Percentiles rank a stretch among this genome's conserved stretches.
These are phyloP conservation scores for Hsuehochloa calcarea DNA, from an alignment of 176 grass and related monocot species.

Conservation along the genomic window DNA sequence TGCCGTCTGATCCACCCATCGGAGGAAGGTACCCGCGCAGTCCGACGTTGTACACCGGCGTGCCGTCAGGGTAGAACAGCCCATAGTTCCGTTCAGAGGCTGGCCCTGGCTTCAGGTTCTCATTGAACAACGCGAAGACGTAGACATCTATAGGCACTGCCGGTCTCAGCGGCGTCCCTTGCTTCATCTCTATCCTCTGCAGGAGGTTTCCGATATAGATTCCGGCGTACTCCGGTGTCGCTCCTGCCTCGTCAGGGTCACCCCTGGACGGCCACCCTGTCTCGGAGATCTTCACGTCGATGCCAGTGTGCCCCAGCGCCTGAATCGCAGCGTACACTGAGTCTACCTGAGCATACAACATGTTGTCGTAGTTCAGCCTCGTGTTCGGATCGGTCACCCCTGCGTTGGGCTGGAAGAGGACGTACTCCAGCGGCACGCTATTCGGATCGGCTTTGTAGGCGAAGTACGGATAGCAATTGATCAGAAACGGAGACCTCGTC, in stretches of 20 bases:
- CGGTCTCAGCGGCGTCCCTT: constrained; percentile 77
- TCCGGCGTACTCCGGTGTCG: constrained; percentile 72
- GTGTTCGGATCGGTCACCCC: constrained; percentile 64
- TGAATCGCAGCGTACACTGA: constrained; percentile 72
- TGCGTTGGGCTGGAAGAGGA: constrained; percentile 74
- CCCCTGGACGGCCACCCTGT: constrained; percentile 93
- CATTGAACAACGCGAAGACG: constrained; percentile 91
- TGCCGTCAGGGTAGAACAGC: constrained; percentile 79
- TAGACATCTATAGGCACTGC: constrained; percentile 59
- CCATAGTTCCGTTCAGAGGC: constrained; percentile 88
- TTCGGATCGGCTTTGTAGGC: constrained; percentile 73
- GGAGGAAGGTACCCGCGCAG: constrained; percentile 67
- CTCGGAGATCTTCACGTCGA: constrained; percentile 89
- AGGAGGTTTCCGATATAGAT: constrained; percentile 78
- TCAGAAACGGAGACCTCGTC: constrained; percentile 72
- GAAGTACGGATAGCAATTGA: constrained; percentile 93
- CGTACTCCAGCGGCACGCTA: constrained; percentile 65
- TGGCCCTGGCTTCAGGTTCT: constrained; percentile 83
- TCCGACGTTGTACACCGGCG: constrained; percentile 76
- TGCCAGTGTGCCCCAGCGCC: constrained; percentile 52
- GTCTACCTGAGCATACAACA: constrained; percentile 90
- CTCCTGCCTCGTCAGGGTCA: constrained; percentile 66
- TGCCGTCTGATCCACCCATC: constrained; percentile 37
- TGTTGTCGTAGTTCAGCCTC: constrained; percentile 87
- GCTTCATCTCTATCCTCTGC: constrained; percentile 62